Conservation (phyloP, 2,329 filamentous ascomycete species). For the Emydomyces testavorans region DNA sequence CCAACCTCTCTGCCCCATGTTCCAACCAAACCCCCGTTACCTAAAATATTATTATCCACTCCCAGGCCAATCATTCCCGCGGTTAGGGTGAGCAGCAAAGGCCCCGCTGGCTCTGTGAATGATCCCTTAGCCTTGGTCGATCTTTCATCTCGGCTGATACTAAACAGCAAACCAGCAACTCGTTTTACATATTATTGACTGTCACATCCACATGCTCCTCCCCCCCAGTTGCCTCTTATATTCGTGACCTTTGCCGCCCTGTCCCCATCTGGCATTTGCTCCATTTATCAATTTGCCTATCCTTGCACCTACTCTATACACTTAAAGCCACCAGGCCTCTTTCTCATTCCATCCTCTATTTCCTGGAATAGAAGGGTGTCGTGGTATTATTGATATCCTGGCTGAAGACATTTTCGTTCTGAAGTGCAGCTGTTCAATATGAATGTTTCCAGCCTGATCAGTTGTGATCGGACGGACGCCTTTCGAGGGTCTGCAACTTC, state of each 20-base stretch:
- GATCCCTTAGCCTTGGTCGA: slow-evolving; percentile 12
- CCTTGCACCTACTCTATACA: background rate
- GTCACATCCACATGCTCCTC: background rate
- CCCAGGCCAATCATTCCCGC: slow-evolving; percentile 9
- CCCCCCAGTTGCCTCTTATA: background rate
- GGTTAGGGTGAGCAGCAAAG: background rate
- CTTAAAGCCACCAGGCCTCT: background rate
- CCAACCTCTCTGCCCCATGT: slow-evolving; percentile 8
- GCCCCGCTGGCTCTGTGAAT: slow-evolving; percentile 10
- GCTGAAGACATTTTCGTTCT: background rate
- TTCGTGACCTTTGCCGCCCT: background rate
- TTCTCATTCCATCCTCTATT: background rate
- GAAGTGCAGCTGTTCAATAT: background rate
- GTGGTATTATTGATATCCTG: background rate
- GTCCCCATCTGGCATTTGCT: background rate
- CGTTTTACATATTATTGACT: slow-evolving; percentile 9
- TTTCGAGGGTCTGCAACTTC: background rate
- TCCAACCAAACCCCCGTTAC: slow-evolving; percentile 11
- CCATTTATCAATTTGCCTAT: background rate
- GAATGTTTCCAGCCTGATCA: slow-evolving; percentile 9
- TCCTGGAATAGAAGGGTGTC: background rate
- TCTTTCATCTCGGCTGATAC: slow-evolving; percentile 12
- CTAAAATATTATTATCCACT: slow-evolving; percentile 10
- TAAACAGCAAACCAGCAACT: background rate
- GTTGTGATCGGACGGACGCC: background rate